Evolutionary conservation across 148 eudicot species (phyloP).

Genomic region (Nyssa sinensis): DNA sequence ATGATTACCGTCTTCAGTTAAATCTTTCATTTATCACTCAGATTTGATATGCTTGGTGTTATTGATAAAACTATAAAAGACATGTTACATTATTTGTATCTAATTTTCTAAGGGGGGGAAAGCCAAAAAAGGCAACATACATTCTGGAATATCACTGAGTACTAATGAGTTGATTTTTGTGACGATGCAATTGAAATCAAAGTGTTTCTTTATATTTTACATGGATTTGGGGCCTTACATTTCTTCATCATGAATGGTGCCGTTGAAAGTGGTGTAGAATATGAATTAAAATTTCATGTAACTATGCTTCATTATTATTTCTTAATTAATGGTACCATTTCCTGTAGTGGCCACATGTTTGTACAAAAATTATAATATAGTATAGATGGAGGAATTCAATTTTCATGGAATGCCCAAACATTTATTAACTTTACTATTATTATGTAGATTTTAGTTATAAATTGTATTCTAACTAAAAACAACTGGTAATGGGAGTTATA

Average conservation of each 20-base stretch:
- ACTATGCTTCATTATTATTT: neutral
- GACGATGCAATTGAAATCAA: neutral
- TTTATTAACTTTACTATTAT: neutral
- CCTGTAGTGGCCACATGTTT: neutral
- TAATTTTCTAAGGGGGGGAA: neutral
- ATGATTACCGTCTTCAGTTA: constrained; percentile 7
- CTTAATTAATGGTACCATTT: neutral
- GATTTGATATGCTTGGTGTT: neutral
- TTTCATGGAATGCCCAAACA: neutral
- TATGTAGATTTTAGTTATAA: neutral
- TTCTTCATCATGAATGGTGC: neutral
- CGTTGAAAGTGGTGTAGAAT: neutral
- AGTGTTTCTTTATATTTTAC: neutral
- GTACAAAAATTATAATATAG: neutral
- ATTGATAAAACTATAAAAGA: neutral
- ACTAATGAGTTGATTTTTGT: neutral
- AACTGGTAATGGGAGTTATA: neutral
- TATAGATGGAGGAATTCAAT: neutral
- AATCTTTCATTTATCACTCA: neutral
- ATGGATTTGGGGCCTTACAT: neutral
- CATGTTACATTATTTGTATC: neutral
- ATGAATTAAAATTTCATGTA: neutral
- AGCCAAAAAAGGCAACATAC: neutral
- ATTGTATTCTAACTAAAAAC: neutral
- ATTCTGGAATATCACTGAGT: neutral